These are phyloP conservation scores for Dioszegia hungarica DNA, from an alignment of 768 basidiomycete genomes.

Conservation along the genomic window DNA sequence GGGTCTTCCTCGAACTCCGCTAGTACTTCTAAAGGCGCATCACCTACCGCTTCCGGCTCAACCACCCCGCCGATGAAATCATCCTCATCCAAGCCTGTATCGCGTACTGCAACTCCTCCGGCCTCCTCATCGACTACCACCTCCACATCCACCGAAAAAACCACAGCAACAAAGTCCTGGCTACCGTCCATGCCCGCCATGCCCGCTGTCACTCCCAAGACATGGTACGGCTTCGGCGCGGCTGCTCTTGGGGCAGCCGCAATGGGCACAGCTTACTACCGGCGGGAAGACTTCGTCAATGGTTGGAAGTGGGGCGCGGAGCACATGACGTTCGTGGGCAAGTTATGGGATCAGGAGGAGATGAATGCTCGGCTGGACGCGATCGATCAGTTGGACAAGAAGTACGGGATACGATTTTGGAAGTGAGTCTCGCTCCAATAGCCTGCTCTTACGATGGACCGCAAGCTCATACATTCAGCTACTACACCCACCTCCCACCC, in stretches of 20 bases:
- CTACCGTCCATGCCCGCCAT: constrained; percentile 21
- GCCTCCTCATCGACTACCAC: constrained; percentile 6
- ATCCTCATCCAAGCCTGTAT: too few species aligned
- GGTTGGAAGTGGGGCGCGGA: constrained; percentile 74
- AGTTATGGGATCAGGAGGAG: constrained; percentile 70
- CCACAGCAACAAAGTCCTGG: constrained; percentile 4
- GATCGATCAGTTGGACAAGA: constrained; percentile 60
- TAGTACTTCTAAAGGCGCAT: neutral
- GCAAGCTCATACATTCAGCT: constrained; percentile 54
- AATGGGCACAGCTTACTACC: constrained; percentile 76
- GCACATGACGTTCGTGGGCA: constrained; percentile 84
- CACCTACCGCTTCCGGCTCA: constrained; percentile 4
- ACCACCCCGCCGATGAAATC: neutral
- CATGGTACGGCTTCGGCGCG: constrained; percentile 57
- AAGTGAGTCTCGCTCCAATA: constrained; percentile 45
- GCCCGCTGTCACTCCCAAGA: constrained; percentile 19
- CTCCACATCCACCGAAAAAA: neutral
- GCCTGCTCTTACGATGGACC: too few species aligned
- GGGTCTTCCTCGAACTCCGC: constrained; percentile 8
- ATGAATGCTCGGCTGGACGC: constrained; percentile 61
- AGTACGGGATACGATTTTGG: constrained; percentile 47
- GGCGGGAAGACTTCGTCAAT: constrained; percentile 65
- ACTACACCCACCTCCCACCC: constrained; percentile 73
- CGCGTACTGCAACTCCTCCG: too few species aligned
- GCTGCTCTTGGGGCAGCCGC: constrained; percentile 74